Percentiles rank a stretch among this genome's conserved stretches.
These are phyloP conservation scores for Peribolospora kevripleyi DNA, from an alignment of 768 basidiomycete genomes.

Conservation along the genomic window DNA sequence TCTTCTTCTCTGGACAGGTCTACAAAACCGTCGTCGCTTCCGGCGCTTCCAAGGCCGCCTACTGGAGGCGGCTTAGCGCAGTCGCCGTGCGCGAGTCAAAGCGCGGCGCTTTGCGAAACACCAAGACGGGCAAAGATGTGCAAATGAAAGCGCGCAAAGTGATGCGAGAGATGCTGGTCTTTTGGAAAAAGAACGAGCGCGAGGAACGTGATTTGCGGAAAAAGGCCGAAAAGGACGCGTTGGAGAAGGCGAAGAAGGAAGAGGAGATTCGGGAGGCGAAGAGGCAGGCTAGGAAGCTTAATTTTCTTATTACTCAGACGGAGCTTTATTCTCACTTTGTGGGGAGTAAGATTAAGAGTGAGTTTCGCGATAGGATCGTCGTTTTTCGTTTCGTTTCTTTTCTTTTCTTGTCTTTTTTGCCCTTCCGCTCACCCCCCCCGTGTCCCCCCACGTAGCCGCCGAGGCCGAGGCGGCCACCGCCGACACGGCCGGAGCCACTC, in stretches of 20 bases:
- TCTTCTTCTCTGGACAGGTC: constrained; percentile 28
- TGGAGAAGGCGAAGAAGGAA: constrained; percentile 62
- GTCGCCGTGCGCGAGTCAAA: constrained; percentile 51
- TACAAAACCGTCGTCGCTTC: constrained; percentile 51
- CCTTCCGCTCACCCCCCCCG: too few species aligned
- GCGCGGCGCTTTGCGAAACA: constrained; percentile 39
- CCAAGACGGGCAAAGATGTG: constrained; percentile 54
- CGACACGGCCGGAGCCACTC: constrained; percentile 11
- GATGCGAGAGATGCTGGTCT: constrained; percentile 87
- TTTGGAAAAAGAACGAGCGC: constrained; percentile 96
- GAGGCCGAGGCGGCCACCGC: constrained; percentile 20
- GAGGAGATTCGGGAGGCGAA: constrained; percentile 85
- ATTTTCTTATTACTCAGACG: constrained; percentile 95
- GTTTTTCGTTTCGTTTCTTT: neutral
- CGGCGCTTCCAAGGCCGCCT: constrained; percentile 39
- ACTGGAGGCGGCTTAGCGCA: constrained; percentile 50
- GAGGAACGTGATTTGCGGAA: constrained; percentile 80
- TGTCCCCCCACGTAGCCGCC: constrained; percentile 8
- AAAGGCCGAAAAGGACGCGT: constrained; percentile 81
- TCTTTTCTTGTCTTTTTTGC: too few species aligned
- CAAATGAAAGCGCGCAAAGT: constrained; percentile 65
- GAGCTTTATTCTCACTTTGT: constrained; percentile 98
- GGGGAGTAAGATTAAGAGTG: constrained; percentile 50
- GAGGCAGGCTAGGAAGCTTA: constrained; percentile 79
- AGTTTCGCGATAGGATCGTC: neutral